Percentiles rank a stretch among this genome's conserved stretches.
Evolutionary conservation across 2,329 filamentous ascomycete species (phyloP).

Genomic region (Epichloe elymi): DNA sequence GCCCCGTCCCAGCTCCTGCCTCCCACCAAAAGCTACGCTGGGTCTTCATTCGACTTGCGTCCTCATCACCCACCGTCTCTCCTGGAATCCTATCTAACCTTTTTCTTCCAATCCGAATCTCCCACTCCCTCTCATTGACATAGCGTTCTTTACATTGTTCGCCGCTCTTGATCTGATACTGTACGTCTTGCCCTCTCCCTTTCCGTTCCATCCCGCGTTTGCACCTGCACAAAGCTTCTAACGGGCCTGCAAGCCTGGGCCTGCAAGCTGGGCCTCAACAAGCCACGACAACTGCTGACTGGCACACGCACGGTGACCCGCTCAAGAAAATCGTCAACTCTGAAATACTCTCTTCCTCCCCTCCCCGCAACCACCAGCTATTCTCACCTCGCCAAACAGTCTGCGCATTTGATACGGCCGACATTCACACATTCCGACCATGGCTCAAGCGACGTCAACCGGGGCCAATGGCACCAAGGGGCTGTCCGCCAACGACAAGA

Average conservation of each 20-base stretch:
- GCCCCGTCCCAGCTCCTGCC: background rate
- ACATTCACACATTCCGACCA: slow-evolving; percentile 17
- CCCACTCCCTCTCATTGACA: background rate
- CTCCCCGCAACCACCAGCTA: slow-evolving; percentile 5
- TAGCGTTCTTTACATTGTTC: background rate
- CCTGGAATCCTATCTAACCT: background rate
- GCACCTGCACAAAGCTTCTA: background rate
- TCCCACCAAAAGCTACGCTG: slow-evolving; percentile 2
- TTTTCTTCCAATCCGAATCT: background rate
- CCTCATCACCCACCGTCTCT: background rate
- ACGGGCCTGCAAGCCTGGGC: background rate
- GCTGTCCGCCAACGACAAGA: slow-evolving; percentile 91
- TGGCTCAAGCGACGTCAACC: slow-evolving; percentile 38
- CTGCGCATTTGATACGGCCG: slow-evolving; percentile 6
- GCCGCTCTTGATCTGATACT: background rate
- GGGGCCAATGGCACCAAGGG: slow-evolving; percentile 38
- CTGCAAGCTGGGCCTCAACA: slow-evolving; percentile 3
- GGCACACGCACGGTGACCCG: slow-evolving; percentile 4
- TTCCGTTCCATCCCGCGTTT: background rate
- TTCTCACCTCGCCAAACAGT: background rate
- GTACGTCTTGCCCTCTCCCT: background rate
- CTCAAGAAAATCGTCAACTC: slow-evolving; percentile 4
- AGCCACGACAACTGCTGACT: slow-evolving; percentile 4
- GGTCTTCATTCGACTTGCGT: background rate
- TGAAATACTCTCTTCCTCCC: background rate